Evolutionary conservation across 805 yeast species (phyloP).

Genomic region (Candida jianshihensis): DNA sequence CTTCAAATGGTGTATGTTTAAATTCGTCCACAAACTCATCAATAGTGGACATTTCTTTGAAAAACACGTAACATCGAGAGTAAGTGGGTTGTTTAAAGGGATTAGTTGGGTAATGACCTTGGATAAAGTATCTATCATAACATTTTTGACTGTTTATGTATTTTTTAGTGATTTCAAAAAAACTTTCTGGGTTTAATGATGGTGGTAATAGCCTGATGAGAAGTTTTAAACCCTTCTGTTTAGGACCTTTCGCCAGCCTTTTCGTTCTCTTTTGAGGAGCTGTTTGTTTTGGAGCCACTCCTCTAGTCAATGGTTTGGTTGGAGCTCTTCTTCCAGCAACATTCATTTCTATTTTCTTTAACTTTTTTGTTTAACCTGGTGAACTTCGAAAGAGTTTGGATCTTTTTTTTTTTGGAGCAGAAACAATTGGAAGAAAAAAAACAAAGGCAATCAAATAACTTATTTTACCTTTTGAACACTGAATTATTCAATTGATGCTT

Average conservation of each 20-base stretch:
- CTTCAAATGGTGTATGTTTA: slow-evolving; percentile 13
- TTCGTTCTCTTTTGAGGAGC: neutral
- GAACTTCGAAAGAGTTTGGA: slow-evolving; percentile 1
- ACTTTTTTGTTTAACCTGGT: neutral
- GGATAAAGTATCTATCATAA: slow-evolving; percentile 29
- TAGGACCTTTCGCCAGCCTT: too few species aligned
- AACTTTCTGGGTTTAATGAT: slow-evolving; percentile 22
- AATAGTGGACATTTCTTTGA: slow-evolving; percentile 24
- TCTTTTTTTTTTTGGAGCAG: neutral
- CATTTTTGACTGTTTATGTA: slow-evolving; percentile 8
- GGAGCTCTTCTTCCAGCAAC: slow-evolving; percentile 4
- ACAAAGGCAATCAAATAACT: too few species aligned
- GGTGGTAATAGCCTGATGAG: slow-evolving; percentile 41
- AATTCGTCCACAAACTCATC: slow-evolving; percentile 23
- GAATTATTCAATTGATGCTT: too few species aligned
- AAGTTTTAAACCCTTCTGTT: slow-evolving; percentile 18
- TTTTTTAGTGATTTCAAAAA: slow-evolving; percentile 19
- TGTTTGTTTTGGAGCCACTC: neutral
- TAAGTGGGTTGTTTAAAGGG: slow-evolving; percentile 33
- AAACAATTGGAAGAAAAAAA: neutral
- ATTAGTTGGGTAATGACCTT: slow-evolving; percentile 31
- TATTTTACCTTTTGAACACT: too few species aligned
- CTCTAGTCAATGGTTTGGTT: neutral
- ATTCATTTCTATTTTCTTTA: slow-evolving; percentile 3
- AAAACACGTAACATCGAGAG: slow-evolving; percentile 36